phyloP scores from a whole-genome alignment of 371 early-diverging fungal species.

The Mucor circinelloides region DNA sequence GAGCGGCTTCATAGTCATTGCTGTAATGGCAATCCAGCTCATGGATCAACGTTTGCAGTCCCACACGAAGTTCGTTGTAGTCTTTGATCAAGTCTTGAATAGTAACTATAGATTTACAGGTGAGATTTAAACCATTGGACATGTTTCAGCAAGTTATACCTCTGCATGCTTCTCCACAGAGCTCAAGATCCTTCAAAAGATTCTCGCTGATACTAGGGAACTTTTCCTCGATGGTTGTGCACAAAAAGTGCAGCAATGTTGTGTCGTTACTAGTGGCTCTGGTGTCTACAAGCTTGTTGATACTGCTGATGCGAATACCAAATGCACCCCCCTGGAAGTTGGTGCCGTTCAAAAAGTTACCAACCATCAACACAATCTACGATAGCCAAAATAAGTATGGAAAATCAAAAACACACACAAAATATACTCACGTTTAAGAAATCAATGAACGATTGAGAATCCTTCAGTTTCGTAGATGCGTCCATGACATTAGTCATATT shows the following conservation, averaged over 20 bases:
- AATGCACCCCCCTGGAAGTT: conserved; percentile 89
- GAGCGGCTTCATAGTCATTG: conserved; percentile 27
- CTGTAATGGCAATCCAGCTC: conserved; percentile 51
- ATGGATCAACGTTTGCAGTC: conserved; percentile 51
- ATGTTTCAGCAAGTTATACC: too few relatives aligned
- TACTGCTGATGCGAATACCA: conserved; percentile 88
- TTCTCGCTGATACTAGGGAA: conserved; percentile 59
- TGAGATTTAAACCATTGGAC: too few relatives aligned
- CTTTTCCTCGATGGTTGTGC: conserved; percentile 67
- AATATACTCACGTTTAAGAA: conserved; percentile 52
- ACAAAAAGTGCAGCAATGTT: conserved; percentile 82
- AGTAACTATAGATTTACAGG: too few relatives aligned
- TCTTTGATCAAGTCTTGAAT: conserved; percentile 61
- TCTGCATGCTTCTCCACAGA: conserved; percentile 78
- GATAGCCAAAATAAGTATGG: neutral
- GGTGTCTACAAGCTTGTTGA: conserved; percentile 88
- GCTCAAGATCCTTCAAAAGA: conserved; percentile 69
- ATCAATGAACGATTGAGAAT: conserved; percentile 52
- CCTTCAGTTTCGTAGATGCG: conserved; percentile 58
- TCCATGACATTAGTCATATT: conserved; percentile 57
- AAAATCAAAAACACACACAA: neutral
- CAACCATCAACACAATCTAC: conserved; percentile 82
- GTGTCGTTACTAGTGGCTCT: conserved; percentile 70
- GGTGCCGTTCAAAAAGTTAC: conserved; percentile 92
- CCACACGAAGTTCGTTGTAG: conserved; percentile 63